Evolutionary conservation across 805 yeast genomes (phyloP), one percentile per base, ranked within the genome.

Genomic region (Starmerella apicola): DNA sequence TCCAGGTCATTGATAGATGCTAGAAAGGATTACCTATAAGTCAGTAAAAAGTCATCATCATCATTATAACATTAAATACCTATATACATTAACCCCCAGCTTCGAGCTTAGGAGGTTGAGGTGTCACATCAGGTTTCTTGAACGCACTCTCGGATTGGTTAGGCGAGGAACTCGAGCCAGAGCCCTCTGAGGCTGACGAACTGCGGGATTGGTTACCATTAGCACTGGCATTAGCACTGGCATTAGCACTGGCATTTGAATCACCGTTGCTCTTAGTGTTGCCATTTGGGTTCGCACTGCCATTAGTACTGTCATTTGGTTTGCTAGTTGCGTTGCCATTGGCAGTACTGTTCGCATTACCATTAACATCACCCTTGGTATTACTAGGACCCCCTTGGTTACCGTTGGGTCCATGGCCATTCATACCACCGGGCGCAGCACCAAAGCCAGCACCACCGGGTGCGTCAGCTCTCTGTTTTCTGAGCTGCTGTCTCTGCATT

Each of bases 401-500:
- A 10, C 31, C 18, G 7, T 10, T 30, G 6, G 32, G 32, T 15
- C 18, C 27, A 12, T 21, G 18, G 19, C 18, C 22, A 9, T 34
- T 20, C 6, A 5, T 21, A 8, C 30, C 37, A 12, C 24, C 24
- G 13, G 38, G n/a, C 21, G n/a, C 19, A 22, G 32, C 19, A 9
- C 16, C 16, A 10, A 9, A 10, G 17, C 8, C 16, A 12, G 32
- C 9, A 10, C 16, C 32, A 28, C 7, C 40, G 15, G 39, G 39
- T 19, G 46, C 21, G 27, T 37, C 31, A 34, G 46, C 28, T 28
- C 35, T 17, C 22, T 36, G 34, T 20, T 37, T 39, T 16, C 47
- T 48, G 32, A 43, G 51, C 34, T 48, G 50, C 33, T 46, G 50
- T 3, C 42, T 45, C 34, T 49, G 50, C 7, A 30, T 33, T 5